A percentile compares a stretch with the other conserved stretches of the same genome.
Evolutionary conservation across 2,329 filamentous ascomycete species (phyloP).

Genomic region (Nigrospora osmanthi): DNA sequence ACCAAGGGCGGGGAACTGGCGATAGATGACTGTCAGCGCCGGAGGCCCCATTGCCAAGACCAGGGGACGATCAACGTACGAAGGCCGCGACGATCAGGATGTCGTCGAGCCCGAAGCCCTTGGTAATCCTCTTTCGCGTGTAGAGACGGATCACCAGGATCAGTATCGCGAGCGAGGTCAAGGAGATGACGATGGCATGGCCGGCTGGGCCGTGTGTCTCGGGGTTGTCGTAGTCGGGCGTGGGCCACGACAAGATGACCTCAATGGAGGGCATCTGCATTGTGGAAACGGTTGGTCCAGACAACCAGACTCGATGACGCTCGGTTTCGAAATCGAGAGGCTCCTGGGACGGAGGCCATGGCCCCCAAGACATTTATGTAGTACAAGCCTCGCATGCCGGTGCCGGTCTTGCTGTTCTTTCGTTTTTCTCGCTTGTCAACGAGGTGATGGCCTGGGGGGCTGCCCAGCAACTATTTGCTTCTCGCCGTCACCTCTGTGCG

Average conservation of each 20-base stretch:
- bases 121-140: constrained; percentile 23
- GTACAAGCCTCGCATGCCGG: too few relatives aligned
- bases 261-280: constrained; percentile 17
- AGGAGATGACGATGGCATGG: constrained; percentile 15
- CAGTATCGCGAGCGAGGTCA: constrained; percentile 19
- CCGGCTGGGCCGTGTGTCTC: constrained; percentile 20
- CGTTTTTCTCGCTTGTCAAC: background rate
- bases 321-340: background rate
- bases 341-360: too few relatives aligned
- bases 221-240: constrained; percentile 22
- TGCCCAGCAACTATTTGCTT: background rate
- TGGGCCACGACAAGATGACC: constrained; percentile 20
- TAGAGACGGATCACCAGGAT: constrained; percentile 26
- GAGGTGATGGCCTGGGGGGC: background rate
- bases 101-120: constrained; percentile 22
- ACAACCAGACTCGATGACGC: background rate
- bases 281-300: background rate
- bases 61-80: background rate
- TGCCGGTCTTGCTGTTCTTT: background rate
- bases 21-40: background rate
- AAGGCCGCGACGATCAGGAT: constrained; percentile 2
- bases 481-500: too few relatives aligned
- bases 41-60: too few relatives aligned
- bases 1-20: constrained; percentile 11
- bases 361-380: too few relatives aligned